Percentiles rank a stretch among this genome's conserved stretches.
These are phyloP conservation scores for Ophiocordyceps unilateralis DNA, from an alignment of 2,329 filamentous ascomycete species.

Conservation along the genomic window DNA sequence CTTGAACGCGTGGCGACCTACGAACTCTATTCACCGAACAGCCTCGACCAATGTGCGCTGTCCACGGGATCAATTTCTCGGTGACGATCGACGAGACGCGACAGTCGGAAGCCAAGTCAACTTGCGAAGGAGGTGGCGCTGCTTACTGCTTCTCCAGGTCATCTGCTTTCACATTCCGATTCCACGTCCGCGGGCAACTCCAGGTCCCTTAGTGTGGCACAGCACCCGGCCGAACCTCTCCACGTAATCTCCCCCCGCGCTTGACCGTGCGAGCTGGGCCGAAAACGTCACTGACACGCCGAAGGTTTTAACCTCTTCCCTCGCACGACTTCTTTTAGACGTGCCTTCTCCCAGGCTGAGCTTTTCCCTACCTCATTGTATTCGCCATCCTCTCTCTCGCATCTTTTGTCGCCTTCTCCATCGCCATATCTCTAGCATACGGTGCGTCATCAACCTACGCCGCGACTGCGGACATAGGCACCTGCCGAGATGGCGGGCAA, in stretches of 20 bases:
- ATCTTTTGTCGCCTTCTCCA: not conserved
- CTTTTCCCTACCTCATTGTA: not conserved
- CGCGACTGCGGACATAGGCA: not conserved
- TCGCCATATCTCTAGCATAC: too few species aligned
- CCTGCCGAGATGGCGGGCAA: slow-evolving; percentile 18
- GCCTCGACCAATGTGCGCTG: not conserved
- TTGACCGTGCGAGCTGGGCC: slow-evolving; percentile 2
- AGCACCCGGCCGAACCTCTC: slow-evolving; percentile 6
- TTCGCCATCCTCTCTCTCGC: not conserved
- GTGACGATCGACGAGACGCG: too few species aligned
- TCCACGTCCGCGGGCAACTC: not conserved
- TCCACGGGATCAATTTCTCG: not conserved
- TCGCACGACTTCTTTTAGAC: not conserved
- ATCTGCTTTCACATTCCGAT: not conserved
- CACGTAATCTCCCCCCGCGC: slow-evolving; percentile 9
- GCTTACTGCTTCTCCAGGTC: not conserved
- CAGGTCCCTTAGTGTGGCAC: slow-evolving; percentile 14
- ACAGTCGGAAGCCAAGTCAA: too few species aligned
- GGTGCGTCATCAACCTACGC: not conserved
- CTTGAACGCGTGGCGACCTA: not conserved
- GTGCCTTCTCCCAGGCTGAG: not conserved
- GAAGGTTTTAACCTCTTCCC: slow-evolving; percentile 3
- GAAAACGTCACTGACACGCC: slow-evolving; percentile 2
- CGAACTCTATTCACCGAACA: too few species aligned
- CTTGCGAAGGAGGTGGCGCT: too few species aligned